A percentile compares a stretch with the other conserved stretches of the same genome.
These are phyloP conservation scores for Flaveria brownii DNA, from an alignment of 129 eudicot genomes.

Conservation along the genomic window DNA sequence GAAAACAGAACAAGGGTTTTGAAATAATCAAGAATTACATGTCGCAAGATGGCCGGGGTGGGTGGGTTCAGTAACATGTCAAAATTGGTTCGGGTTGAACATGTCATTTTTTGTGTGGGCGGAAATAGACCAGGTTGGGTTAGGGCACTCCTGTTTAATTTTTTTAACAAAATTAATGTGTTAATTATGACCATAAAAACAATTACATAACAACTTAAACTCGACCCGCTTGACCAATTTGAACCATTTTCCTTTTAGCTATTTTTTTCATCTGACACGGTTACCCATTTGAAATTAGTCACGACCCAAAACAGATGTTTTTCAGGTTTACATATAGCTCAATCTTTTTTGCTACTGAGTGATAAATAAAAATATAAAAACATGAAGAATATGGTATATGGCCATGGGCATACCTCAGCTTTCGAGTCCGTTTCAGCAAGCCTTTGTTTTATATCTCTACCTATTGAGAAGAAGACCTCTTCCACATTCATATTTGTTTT, in stretches of 20 bases:
- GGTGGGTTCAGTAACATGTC: not conserved
- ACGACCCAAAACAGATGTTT: not conserved
- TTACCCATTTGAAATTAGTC: not conserved
- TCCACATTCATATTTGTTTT: slow-evolving; percentile 89
- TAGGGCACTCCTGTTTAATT: not conserved
- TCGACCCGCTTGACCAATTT: not conserved
- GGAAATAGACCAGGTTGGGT: not conserved
- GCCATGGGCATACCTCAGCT: slow-evolving; percentile 64
- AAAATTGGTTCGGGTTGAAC: not conserved
- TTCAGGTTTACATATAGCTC: slow-evolving; percentile 10
- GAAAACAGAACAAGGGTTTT: not conserved
- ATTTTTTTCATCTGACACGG: not conserved
- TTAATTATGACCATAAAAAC: not conserved
- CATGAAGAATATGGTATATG: not conserved
- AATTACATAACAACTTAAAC: not conserved
- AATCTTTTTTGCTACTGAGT: not conserved
- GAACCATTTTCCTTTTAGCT: not conserved
- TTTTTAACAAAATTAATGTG: too few relatives aligned
- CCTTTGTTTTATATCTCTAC: slow-evolving; percentile 80
- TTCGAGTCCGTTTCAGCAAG: slow-evolving; percentile 79
- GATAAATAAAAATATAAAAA: not conserved
- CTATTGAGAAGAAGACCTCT: slow-evolving; percentile 89
- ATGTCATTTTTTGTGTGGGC: not conserved
- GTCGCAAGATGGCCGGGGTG: not conserved
- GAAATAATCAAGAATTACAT: not conserved